Percentiles rank a stretch among this genome's conserved stretches.
Conservation (phyloP, 2,329 filamentous ascomycete genomes). For the Neonectria coccinea region DNA sequence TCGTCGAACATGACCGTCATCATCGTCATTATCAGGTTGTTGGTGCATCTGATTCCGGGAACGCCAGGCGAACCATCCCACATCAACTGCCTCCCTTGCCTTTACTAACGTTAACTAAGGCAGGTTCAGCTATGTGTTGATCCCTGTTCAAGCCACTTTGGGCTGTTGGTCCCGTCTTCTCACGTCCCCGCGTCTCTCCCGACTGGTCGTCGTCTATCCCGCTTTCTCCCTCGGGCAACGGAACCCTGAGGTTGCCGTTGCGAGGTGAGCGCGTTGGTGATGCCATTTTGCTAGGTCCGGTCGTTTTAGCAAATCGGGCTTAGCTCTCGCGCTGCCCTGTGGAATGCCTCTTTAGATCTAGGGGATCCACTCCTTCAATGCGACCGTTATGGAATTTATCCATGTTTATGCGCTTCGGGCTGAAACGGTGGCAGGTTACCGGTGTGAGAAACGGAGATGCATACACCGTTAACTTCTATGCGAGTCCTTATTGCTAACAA, state of each 20-base stretch:
- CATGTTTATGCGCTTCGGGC: background rate
- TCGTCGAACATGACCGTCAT: slow-evolving; percentile 2
- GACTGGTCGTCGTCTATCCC: background rate
- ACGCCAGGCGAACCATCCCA: background rate
- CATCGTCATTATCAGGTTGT: slow-evolving; percentile 18
- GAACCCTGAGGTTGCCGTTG: slow-evolving; percentile 11
- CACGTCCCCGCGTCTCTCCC: background rate
- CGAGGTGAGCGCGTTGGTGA: background rate
- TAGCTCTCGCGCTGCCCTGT: slow-evolving; percentile 13
- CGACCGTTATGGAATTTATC: slow-evolving; percentile 1
- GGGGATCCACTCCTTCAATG: background rate
- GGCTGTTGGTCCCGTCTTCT: background rate
- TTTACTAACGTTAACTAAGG: slow-evolving; percentile 4
- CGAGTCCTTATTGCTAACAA: background rate
- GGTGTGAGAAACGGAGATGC: slow-evolving; percentile 1
- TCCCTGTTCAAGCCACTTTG: slow-evolving; percentile 7
- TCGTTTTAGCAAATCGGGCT: slow-evolving; percentile 1
- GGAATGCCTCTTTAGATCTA: too few species aligned
- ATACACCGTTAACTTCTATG: background rate
- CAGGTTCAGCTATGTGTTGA: background rate
- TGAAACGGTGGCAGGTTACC: background rate
- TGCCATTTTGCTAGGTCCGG: background rate
- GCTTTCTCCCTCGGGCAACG: slow-evolving; percentile 5
- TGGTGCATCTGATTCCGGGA: slow-evolving; percentile 1
- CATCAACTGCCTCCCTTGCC: background rate